These are phyloP conservation scores for Neurospora cerealis DNA, from an alignment of 495 filamentous ascomycete species.

Conservation along the genomic window DNA sequence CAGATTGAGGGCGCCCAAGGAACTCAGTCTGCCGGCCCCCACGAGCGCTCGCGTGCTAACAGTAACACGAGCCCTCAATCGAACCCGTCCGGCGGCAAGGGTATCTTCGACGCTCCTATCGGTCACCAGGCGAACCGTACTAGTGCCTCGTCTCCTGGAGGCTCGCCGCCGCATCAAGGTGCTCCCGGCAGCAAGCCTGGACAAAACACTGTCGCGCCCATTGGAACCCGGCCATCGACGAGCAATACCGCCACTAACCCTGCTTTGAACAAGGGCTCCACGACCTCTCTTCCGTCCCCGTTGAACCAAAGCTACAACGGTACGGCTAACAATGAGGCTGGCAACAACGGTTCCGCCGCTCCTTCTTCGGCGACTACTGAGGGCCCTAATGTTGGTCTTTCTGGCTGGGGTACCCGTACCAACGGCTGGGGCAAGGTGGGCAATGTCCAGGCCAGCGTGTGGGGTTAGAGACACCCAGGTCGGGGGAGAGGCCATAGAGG, in stretches of 20 bases:
- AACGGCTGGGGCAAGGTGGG: conserved; percentile 68
- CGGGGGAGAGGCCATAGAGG: background rate
- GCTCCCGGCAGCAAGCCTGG: conserved; percentile 40
- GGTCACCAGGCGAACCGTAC: conserved; percentile 74
- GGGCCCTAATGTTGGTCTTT: conserved; percentile 26
- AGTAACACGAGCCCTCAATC: conserved; percentile 71
- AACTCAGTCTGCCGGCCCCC: conserved; percentile 36
- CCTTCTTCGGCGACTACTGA: conserved; percentile 29
- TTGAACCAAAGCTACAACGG: conserved; percentile 66
- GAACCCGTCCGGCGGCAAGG: conserved; percentile 55
- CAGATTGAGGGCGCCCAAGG: conserved; percentile 27
- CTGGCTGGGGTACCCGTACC: conserved; percentile 61
- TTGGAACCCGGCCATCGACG: conserved; percentile 73
- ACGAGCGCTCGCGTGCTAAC: conserved; percentile 70
- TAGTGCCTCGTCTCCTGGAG: conserved; percentile 81
- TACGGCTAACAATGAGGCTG: conserved; percentile 28
- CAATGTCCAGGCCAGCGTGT: conserved; percentile 66
- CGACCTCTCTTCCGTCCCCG: conserved; percentile 82
- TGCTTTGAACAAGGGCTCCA: conserved; percentile 73
- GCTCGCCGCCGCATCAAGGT: conserved; percentile 67
- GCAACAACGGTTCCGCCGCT: conserved; percentile 20
- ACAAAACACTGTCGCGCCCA: conserved; percentile 65
- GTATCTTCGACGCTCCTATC: conserved; percentile 52
- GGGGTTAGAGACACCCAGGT: conserved; percentile 44
- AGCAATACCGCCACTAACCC: conserved; percentile 49